phyloP scores from a whole-genome alignment of 768 basidiomycete genomes.

The Termitomyces sp. region DNA sequence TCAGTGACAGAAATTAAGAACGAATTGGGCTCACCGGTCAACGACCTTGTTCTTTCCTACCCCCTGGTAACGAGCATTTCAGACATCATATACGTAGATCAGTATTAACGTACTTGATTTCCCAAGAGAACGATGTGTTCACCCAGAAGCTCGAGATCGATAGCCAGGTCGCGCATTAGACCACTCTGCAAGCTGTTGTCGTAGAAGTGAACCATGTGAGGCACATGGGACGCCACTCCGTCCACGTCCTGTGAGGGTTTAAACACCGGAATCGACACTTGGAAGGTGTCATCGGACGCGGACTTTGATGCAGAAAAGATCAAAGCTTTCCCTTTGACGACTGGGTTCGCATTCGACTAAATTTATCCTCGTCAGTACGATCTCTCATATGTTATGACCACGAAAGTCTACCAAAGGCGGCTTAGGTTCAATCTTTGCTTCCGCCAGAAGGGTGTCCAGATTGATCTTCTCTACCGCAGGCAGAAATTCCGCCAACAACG shows the following conservation, averaged over 20 bases:
- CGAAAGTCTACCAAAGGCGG: conserved; percentile 33
- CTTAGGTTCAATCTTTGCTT: conserved; percentile 37
- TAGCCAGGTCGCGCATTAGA: conserved; percentile 58
- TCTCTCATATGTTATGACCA: not conserved
- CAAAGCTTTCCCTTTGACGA: conserved; percentile 29
- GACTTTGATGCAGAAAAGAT: conserved; percentile 42
- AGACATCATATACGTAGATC: not conserved
- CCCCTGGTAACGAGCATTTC: conserved; percentile 28
- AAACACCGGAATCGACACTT: conserved; percentile 43
- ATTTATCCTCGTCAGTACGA: conserved; percentile 2
- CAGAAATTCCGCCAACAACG: conserved; percentile 55
- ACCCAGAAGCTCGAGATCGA: conserved; percentile 54
- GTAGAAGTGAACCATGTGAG: conserved; percentile 67
- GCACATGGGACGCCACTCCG: conserved; percentile 52
- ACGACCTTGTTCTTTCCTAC: conserved; percentile 71
- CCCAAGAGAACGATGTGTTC: conserved; percentile 64
- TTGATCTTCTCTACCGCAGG: conserved; percentile 53
- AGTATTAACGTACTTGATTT: conserved; percentile 44
- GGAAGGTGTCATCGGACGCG: conserved; percentile 20
- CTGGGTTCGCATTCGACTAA: conserved; percentile 46
- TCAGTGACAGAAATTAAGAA: not conserved
- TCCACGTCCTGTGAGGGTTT: conserved; percentile 42
- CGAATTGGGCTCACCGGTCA: conserved; percentile 37
- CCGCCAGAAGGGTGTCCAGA: conserved; percentile 44
- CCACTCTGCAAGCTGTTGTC: conserved; percentile 66